Base-by-base conservation (phyloP, 2,329 filamentous ascomycete species). In the Bipolaris gigantea region DNA sequence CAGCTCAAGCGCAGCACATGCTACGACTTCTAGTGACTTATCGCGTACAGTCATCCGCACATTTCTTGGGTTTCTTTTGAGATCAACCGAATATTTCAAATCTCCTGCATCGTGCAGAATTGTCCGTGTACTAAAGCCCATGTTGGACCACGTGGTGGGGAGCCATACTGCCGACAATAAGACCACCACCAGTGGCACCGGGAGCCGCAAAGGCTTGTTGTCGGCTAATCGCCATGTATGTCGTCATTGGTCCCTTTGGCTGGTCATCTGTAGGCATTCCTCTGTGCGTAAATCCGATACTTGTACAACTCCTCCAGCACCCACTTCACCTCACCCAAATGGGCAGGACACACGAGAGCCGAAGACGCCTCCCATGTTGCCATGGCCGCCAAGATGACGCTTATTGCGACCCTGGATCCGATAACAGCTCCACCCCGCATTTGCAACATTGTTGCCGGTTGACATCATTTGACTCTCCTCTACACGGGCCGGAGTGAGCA, bases 321-420 rank as follows among this genome's bases (percentile, higher is more conserved):
- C 32, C 43, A 48, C 43, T 25, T 48, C 13, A 8, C 39, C 33
- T 16, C 32, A 48, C 38, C 46, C 39, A 25, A 44, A 34, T 9
- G 36, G 39, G 19, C 19, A 53, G 25, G 46, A 34, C 25, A 32
- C 11, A 27, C 5, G 19, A 16, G 21, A 13, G 5, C 19, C 46
- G 40, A 53, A 53, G 51, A 15, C 51, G 25, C 46, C 33, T 56
- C 45, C 34, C 23, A 35, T 53, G 53, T 40, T 47, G 48, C 56
- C 56, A 55, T 50, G 56, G 32, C 53, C 50, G 56, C 56, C 53
- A 59, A 59, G 56, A 41, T 21, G 13, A 48, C 52, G 30, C 53
- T 58, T 52, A 55, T 52, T 48, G 43, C 33, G n/a, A 32, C 18
- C 23, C 18, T 44, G 21, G 15, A 18, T 34, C 27, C 35, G 48